phyloP scores from a whole-genome alignment of 805 yeast species.

The Candida takata region DNA sequence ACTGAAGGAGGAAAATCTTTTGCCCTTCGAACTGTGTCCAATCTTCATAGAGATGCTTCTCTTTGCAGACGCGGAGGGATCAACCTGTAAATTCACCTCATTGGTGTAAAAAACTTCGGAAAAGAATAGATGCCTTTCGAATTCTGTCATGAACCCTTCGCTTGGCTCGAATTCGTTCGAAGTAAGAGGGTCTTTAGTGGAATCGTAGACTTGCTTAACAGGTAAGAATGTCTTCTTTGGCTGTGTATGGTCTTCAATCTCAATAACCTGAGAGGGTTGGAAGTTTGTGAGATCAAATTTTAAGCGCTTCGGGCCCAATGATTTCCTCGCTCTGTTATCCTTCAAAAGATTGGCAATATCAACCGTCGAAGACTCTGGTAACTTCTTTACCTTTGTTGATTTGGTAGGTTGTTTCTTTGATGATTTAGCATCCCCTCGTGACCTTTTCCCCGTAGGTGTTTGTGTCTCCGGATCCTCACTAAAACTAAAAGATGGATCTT shows the following conservation, averaged over 20 bases:
- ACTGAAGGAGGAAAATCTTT: constrained; percentile 11
- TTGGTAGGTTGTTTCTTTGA: no score
- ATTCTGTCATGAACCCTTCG: constrained; percentile 17
- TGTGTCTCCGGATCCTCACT: background rate
- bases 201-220: constrained; percentile 1
- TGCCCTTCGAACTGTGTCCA: constrained; percentile 9
- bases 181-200: constrained; percentile 12
- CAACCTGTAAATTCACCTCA: constrained; percentile 3
- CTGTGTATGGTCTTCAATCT: constrained; percentile 8
- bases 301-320: constrained; percentile 1
- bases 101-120: constrained; percentile 8
- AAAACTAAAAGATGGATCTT: constrained; percentile 10
- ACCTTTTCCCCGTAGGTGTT: no score
- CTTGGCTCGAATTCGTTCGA: constrained; percentile 3
- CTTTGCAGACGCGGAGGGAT: constrained; percentile 12
- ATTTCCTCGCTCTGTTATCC: constrained; percentile 5
- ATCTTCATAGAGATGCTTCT: constrained; percentile 10
- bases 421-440: no score
- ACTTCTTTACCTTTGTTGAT: no score
- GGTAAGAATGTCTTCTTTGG: background rate
- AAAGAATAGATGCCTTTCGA: constrained; percentile 15
- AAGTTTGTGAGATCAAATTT: constrained; percentile 8
- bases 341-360: constrained; percentile 18
- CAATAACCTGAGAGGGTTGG: constrained; percentile 14
- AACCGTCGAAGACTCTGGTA: background rate